phyloP scores from a whole-genome alignment of 129 eudicot species.

The Pittosporum tobira region DNA sequence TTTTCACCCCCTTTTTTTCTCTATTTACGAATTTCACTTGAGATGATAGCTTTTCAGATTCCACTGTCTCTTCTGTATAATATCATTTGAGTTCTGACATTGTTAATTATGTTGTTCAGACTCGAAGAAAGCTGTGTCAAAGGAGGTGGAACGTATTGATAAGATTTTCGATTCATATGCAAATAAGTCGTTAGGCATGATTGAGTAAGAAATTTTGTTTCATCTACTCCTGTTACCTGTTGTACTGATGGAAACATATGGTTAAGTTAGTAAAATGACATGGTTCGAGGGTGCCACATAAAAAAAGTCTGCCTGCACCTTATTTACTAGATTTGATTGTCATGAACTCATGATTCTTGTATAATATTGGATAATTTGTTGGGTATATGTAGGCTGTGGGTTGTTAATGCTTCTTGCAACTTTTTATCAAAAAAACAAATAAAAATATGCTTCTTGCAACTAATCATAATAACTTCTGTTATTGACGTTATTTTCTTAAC shows the following conservation, averaged over 20 bases:
- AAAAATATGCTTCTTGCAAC: too few species aligned
- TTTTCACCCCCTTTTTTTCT: not conserved
- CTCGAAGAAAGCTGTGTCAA: conserved; percentile 25
- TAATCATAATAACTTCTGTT: too few species aligned
- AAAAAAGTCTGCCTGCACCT: too few species aligned
- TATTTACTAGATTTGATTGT: too few species aligned
- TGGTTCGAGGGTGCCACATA: not conserved
- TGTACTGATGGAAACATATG: not conserved
- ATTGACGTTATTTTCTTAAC: too few species aligned
- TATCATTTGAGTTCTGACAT: conserved; percentile 2
- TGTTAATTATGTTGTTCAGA: conserved; percentile 24
- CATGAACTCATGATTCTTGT: too few species aligned
- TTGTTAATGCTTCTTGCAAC: too few species aligned
- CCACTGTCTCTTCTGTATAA: not conserved
- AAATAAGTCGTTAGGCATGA: conserved; percentile 35
- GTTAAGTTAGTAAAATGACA: not conserved
- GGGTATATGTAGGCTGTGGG: too few species aligned
- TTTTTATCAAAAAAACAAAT: too few species aligned
- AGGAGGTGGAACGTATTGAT: conserved; percentile 41
- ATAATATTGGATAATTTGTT: too few species aligned
- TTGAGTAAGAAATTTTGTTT: conserved; percentile 46
- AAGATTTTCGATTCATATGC: conserved; percentile 46
- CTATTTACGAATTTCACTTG: not conserved
- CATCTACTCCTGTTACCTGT: not conserved
- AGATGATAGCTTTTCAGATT: not conserved